Percentiles rank a stretch among this genome's conserved stretches.
phyloP scores from a whole-genome alignment of 768 basidiomycete species.

The Amanita rubescens region DNA sequence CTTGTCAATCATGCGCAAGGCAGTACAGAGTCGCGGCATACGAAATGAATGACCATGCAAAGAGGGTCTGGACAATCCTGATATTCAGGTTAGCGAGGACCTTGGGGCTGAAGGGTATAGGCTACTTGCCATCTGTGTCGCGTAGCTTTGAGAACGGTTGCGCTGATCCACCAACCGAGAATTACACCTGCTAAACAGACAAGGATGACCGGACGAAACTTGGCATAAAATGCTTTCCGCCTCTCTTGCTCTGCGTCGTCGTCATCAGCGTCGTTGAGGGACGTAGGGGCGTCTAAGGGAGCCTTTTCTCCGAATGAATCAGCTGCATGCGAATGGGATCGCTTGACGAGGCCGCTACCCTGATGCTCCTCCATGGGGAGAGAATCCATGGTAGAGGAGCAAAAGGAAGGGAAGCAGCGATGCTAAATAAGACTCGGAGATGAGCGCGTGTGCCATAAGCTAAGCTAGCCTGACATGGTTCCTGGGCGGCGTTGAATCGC shows the following conservation, averaged over 20 bases:
- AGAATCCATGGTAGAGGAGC: not conserved
- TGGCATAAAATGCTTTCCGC: slow-evolving; percentile 12
- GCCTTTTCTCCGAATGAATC: slow-evolving; percentile 18
- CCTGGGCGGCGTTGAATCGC: not conserved
- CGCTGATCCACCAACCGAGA: slow-evolving; percentile 81
- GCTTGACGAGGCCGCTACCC: slow-evolving; percentile 9
- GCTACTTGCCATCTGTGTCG: slow-evolving; percentile 63
- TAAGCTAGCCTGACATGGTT: too few relatives aligned
- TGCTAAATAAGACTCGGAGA: too few relatives aligned
- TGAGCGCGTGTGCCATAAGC: too few relatives aligned
- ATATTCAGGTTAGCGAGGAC: slow-evolving; percentile 5
- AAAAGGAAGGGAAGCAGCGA: not conserved
- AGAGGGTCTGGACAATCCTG: slow-evolving; percentile 76
- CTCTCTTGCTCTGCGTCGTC: not conserved
- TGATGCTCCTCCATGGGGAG: not conserved
- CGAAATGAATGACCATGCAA: slow-evolving; percentile 79
- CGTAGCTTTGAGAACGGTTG: slow-evolving; percentile 60
- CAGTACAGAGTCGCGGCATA: slow-evolving; percentile 24
- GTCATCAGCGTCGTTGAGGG: not conserved
- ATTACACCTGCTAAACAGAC: slow-evolving; percentile 50
- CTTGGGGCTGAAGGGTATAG: not conserved
- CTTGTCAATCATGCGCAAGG: not conserved
- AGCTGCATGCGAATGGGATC: slow-evolving; percentile 10
- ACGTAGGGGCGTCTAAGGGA: not conserved
- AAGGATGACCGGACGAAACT: slow-evolving; percentile 39